A percentile compares a stretch with the other conserved stretches of the same genome.
Conservation (phyloP, 2,329 filamentous ascomycete genomes). For the Ophiosphaerella herpotricha region DNA sequence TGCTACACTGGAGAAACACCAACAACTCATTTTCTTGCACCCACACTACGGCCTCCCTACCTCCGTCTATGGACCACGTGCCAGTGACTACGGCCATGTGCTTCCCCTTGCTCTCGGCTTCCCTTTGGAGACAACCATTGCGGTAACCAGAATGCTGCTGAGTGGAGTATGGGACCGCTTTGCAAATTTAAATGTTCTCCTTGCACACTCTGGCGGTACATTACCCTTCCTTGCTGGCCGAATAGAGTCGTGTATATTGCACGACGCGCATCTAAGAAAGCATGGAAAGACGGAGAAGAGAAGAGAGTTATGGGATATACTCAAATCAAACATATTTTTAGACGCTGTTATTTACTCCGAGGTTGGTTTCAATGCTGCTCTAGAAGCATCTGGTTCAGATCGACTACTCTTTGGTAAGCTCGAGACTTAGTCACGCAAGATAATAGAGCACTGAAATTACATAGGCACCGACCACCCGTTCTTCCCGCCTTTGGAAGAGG, state of each 20-base stretch:
- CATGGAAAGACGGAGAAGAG: constrained; percentile 63
- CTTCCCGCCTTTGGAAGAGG: constrained; percentile 72
- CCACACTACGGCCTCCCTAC: constrained; percentile 88
- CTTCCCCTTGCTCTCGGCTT: constrained; percentile 85
- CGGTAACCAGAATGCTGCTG: constrained; percentile 85
- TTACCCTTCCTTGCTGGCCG: constrained; percentile 86
- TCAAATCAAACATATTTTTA: constrained; percentile 79
- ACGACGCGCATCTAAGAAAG: constrained; percentile 75
- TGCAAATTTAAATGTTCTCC: constrained; percentile 69
- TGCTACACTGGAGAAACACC: constrained; percentile 66
- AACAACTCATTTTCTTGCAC: constrained; percentile 78
- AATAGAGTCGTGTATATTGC: constrained; percentile 83
- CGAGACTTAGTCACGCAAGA: background rate
- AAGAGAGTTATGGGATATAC: constrained; percentile 65
- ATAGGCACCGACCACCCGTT: constrained; percentile 78
- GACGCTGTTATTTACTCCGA: constrained; percentile 86
- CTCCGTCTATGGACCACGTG: constrained; percentile 76
- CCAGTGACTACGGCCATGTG: constrained; percentile 81
- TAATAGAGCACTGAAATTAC: constrained; percentile 5
- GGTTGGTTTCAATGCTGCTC: constrained; percentile 71
- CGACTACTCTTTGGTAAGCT: constrained; percentile 71
- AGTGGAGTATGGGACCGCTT: constrained; percentile 82
- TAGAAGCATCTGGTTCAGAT: constrained; percentile 69
- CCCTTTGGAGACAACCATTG: constrained; percentile 90
- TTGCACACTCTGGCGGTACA: constrained; percentile 88